Base-by-base conservation (phyloP, 108 stramenopile genomes). In the Conticribra guillardii region DNA sequence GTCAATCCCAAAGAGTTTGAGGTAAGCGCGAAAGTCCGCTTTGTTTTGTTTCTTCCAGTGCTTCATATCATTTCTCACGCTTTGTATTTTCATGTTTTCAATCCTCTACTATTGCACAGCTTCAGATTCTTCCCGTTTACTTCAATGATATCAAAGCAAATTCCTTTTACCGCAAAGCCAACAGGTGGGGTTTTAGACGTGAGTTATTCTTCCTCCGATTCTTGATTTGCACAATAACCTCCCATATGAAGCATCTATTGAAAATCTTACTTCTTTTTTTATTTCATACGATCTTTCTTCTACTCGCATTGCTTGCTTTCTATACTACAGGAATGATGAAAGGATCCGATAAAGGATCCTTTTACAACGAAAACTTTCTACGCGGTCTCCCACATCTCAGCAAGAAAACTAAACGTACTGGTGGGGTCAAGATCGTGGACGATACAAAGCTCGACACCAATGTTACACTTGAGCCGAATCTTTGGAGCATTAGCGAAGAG, bases 111-210 rank as follows among this genome's bases (percentile, higher is more conserved):
- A n/a, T n/a, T n/a, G n/a, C n/a, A n/a, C n/a, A n/a, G n/a, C n/a
- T n/a, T n/a, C n/a, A n/a, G n/a, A n/a, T 41, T 41, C 37, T 41
- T 41, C 37, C 37, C 37, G 37, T 41, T 41, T 41, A 41, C 37
- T 41, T 41, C 37, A 41, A 41, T 11, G 8, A 41, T 11, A 41
- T 11, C 5, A 41, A 41, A 41, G 11, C 11, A 9, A 11, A 5
- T 41, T 41, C 37, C 8, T 41, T 41, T 41, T 41, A 41, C 11
- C 37, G 37, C 37, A 5, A 41, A 41, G 37, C 37, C 5, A 41
- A 41, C 37, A 11, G 37, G 11, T 41, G 37, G 37, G 37, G 37
- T 9, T 41, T 41, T 11, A 41, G n/a, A n/a, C n/a, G n/a, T n/a
- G n/a, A n/a, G n/a, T n/a, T n/a, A n/a, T n/a, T n/a, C n/a, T n/a